Conservation (phyloP, 2,329 filamentous ascomycete genomes). For the Fusarium sp. region DNA sequence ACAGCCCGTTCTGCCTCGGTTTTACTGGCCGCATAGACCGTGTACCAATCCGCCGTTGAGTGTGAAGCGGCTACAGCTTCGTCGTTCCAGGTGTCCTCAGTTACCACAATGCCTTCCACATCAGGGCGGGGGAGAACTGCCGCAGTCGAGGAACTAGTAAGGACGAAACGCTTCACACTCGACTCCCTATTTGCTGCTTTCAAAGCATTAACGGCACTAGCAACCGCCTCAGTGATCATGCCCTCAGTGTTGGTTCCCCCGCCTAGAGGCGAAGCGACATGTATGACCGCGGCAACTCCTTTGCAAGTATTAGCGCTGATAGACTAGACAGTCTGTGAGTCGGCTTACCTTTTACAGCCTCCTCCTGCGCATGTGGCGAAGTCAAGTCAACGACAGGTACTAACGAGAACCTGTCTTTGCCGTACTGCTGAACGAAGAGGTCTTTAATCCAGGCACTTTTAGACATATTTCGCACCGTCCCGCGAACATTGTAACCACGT, state of each 20-base stretch:
- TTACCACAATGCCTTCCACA: background rate
- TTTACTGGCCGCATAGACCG: conserved; percentile 57
- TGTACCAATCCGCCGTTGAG: background rate
- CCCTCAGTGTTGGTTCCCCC: background rate
- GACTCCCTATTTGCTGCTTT: background rate
- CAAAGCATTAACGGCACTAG: background rate
- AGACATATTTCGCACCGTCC: background rate
- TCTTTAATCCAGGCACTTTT: background rate
- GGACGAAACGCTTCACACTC: background rate
- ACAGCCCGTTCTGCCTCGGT: conserved; percentile 52
- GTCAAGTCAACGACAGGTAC: background rate
- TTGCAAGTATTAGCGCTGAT: background rate
- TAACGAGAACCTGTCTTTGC: background rate
- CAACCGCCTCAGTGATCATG: conserved; percentile 4
- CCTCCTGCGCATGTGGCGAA: background rate
- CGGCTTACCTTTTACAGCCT: background rate
- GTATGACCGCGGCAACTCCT: conserved; percentile 1
- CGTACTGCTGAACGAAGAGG: background rate
- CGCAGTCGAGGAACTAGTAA: conserved; percentile 9
- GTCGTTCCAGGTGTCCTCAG: conserved; percentile 54
- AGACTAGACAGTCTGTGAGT: no score
- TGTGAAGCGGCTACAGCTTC: conserved; percentile 35
- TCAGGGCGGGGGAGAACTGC: background rate
- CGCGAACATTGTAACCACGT: background rate
- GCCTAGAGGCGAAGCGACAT: conserved; percentile 1